phyloP scores from a whole-genome alignment of 441 rosid genomes.

The Biscutella laevigata region DNA sequence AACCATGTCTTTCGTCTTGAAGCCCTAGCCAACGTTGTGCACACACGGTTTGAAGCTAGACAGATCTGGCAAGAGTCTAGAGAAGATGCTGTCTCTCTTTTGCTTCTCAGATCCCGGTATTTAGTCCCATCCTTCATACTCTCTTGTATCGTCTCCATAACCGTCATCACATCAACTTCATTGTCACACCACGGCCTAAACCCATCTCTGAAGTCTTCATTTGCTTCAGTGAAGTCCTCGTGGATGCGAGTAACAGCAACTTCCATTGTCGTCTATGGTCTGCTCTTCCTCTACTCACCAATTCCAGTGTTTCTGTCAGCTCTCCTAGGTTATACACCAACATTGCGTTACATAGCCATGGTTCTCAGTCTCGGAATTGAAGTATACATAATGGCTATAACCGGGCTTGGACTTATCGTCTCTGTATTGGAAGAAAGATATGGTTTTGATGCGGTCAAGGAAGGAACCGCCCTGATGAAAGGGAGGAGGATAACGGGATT shows the following conservation, averaged over 20 bases:
- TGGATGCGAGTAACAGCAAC: conserved; percentile 49
- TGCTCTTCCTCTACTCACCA: conserved; percentile 35
- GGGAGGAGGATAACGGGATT: conserved; percentile 51
- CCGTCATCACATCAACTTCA: conserved; percentile 34
- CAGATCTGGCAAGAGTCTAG: conserved; percentile 64
- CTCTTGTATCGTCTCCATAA: conserved; percentile 45
- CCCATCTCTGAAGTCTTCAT: conserved; percentile 22
- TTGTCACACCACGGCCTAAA: conserved; percentile 24
- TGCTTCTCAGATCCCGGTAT: conserved; percentile 40
- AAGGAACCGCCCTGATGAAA: conserved; percentile 40
- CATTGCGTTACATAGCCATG: conserved; percentile 22
- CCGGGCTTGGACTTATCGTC: conserved; percentile 48
- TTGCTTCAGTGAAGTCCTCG: conserved; percentile 25
- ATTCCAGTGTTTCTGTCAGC: conserved; percentile 26
- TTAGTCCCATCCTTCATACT: conserved; percentile 43
- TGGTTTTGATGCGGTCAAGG: conserved; percentile 52
- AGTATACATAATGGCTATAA: conserved; percentile 43
- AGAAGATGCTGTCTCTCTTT: conserved; percentile 40
- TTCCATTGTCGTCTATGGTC: conserved; percentile 38
- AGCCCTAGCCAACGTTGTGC: conserved; percentile 37
- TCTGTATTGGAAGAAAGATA: conserved; percentile 45
- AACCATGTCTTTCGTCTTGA: conserved; percentile 50
- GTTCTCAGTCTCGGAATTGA: conserved; percentile 26
- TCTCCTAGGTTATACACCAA: conserved; percentile 12
- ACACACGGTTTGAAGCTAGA: conserved; percentile 56